phyloP scores from a whole-genome alignment of 2,329 filamentous ascomycete genomes.

The Elsinoe necatrix region DNA sequence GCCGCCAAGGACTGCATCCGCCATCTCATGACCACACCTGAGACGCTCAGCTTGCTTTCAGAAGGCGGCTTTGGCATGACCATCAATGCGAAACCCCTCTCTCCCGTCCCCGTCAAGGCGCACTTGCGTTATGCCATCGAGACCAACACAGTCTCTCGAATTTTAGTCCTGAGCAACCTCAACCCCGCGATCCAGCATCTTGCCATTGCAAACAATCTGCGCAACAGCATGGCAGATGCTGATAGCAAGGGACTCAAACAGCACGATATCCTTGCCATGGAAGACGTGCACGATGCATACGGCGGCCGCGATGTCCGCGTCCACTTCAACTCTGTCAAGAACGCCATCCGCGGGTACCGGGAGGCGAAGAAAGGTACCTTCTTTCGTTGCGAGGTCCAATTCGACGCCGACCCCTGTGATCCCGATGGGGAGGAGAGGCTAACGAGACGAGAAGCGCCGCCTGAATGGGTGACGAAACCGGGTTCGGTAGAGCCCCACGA shows the following conservation, averaged over 20 bases:
- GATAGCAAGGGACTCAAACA: not conserved
- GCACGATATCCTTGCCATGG: conserved; percentile 11
- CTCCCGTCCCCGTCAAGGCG: not conserved
- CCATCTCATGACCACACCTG: not conserved
- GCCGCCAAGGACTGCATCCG: conserved; percentile 1
- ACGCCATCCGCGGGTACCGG: not conserved
- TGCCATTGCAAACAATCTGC: not conserved
- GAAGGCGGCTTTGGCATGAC: not conserved
- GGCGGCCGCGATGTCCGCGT: not conserved
- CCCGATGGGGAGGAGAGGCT: not conserved
- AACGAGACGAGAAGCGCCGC: not conserved
- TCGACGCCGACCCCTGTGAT: conserved; percentile 2
- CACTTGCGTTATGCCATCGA: not conserved
- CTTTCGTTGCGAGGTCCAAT: not conserved
- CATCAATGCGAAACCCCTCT: not conserved
- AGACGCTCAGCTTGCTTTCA: not conserved
- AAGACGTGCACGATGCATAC: not conserved
- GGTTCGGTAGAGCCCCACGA: not conserved
- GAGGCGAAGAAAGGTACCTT: not conserved
- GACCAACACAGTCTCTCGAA: not conserved
- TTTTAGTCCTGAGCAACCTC: not conserved
- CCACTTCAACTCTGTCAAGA: conserved; percentile 12
- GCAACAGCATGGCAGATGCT: not conserved
- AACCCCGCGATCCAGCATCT: not conserved
- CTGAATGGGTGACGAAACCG: not conserved